Base-by-base conservation (phyloP, 352 stramenopile species). In the Pythium brassicae region DNA sequence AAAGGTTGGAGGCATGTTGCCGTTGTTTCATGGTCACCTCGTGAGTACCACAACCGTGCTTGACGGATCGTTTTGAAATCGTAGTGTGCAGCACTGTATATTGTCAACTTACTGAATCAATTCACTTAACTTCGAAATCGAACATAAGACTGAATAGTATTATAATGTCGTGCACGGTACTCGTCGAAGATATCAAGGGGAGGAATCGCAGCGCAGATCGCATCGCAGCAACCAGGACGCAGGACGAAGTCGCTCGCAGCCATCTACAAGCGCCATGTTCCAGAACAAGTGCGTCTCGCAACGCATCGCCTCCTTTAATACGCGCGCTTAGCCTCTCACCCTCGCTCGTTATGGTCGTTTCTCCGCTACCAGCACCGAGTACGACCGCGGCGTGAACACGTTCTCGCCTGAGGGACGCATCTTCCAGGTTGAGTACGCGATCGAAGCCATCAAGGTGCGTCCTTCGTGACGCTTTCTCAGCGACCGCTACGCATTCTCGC, bases 361-460 rank as follows among this genome's bases (percentile, higher is more conserved):
- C n/a, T 12, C 9, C 22, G 5, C 46, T 22, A 59, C 15, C 44
- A 97, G 95, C 68, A 98, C 91, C 51, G 97, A 99, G 81, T 99
- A 99, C 72, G 97, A 99, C 80, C 91, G 97, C 59, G 97, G 97
- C 63, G 97, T 99, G 32, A 99, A 99, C 84, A 99, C 97, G 23
- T 99, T 99, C 72, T 99, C 94, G 63, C 97, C 97, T 14, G 97
- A 99, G 82, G 97, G 97, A 46, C 92, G 97, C 66, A 87, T 99
- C 34, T 99, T 99, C 73, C 97, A 99, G 73, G 97, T 99, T 51
- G 96, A 99, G 68, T 99, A 99, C 71, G 97, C 97, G 42, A 98
- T 99, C 61, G 96, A 99, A 74, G 96, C 97, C 54, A 99, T 99
- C 63, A 97, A 98, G 73, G 87, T 96, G 55, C 39, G 67, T 27